Conservation (phyloP, 805 yeast genomes). For the Ogataea methanolica region DNA sequence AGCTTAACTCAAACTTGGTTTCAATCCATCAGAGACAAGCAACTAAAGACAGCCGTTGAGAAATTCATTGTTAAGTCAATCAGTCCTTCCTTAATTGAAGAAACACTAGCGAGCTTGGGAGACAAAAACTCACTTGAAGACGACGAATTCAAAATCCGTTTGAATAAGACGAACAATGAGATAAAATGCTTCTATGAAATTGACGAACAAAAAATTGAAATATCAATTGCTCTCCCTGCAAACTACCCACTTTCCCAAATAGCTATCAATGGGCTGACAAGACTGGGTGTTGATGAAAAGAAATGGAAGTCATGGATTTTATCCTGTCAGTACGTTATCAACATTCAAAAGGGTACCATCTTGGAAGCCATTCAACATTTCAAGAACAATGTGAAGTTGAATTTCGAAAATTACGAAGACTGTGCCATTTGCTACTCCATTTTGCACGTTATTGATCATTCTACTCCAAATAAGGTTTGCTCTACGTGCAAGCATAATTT, state of each 20-base stretch:
- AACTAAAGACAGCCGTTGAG: constrained; percentile 56
- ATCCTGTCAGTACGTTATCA: constrained; percentile 80
- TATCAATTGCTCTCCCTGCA: constrained; percentile 67
- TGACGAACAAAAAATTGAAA: constrained; percentile 83
- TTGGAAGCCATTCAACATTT: constrained; percentile 64
- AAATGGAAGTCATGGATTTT: constrained; percentile 95
- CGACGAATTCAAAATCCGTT: constrained; percentile 51
- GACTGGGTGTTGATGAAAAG: constrained; percentile 85
- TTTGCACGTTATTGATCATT: constrained; percentile 77
- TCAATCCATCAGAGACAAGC: constrained; percentile 61
- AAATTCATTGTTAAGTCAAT: constrained; percentile 55
- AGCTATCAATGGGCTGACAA: constrained; percentile 66
- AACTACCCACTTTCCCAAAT: constrained; percentile 77
- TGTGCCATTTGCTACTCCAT: constrained; percentile 97
- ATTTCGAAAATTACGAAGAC: constrained; percentile 91
- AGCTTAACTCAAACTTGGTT: constrained; percentile 66
- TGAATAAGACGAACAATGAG: constrained; percentile 59
- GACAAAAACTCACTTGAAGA: constrained; percentile 27
- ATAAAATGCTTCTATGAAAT: constrained; percentile 68
- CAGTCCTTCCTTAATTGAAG: constrained; percentile 58
- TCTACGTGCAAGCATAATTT: constrained; percentile 88
- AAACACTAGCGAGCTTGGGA: constrained; percentile 42
- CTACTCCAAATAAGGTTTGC: constrained; percentile 85
- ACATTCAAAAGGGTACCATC: constrained; percentile 69
- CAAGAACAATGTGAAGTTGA: constrained; percentile 70